Percentiles rank a stretch among this genome's conserved stretches.
Evolutionary conservation across 345 rosid genomes (phyloP).

Genomic region (Nasturtium officinale): DNA sequence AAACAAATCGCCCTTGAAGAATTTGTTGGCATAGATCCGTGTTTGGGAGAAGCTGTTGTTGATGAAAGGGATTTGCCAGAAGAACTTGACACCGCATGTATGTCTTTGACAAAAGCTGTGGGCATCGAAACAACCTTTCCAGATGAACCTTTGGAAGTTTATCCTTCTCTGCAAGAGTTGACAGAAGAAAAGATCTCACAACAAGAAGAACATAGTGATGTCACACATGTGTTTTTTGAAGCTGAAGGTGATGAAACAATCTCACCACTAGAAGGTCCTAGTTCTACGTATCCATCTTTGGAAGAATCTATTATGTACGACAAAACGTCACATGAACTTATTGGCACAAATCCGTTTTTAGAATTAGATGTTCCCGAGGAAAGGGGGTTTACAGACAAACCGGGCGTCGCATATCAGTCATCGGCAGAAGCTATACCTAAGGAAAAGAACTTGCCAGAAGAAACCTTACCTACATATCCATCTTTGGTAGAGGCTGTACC

Average conservation of each 20-base stretch:
- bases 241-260: conserved; percentile 23
- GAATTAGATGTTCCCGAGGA: conserved; percentile 12
- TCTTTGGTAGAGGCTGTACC: conserved; percentile 28
- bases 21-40: conserved; percentile 24
- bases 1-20: conserved; percentile 24
- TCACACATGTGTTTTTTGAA: conserved; percentile 19
- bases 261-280: conserved; percentile 11
- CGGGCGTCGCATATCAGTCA: background rate
- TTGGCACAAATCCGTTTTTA: conserved; percentile 24
- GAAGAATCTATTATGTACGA: conserved; percentile 15
- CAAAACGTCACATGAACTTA: conserved; percentile 21
- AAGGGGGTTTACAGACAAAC: conserved; percentile 9
- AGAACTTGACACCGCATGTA: conserved; percentile 26
- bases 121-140: background rate
- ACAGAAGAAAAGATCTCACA: conserved; percentile 6
- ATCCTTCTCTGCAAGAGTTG: conserved; percentile 12
- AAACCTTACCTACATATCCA: conserved; percentile 22
- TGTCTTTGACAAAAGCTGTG: conserved; percentile 9
- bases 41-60: conserved; percentile 6
- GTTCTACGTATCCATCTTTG: conserved; percentile 17
- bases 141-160: conserved; percentile 12
- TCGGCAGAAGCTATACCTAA: background rate
- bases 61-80: conserved; percentile 15
- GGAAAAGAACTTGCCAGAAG: conserved; percentile 27
- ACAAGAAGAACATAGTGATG: conserved; percentile 9